Evolutionary conservation across 495 filamentous ascomycete species (phyloP).

Genomic region (Cercophora scortea): DNA sequence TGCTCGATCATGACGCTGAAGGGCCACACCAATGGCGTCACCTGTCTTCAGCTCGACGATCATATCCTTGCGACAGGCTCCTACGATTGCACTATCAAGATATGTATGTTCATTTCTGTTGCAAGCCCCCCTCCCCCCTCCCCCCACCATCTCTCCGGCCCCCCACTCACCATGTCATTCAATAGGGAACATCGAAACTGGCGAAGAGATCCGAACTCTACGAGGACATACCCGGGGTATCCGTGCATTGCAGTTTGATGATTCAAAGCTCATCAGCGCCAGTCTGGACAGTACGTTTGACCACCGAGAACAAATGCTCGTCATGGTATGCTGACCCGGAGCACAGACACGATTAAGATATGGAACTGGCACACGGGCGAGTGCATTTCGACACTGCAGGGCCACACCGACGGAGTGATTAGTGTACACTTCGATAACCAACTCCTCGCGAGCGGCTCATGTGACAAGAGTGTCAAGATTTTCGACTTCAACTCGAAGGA

Average conservation of each 20-base stretch:
- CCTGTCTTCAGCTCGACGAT: constrained; percentile 93
- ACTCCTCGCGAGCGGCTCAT: constrained; percentile 77
- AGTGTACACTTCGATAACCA: constrained; percentile 75
- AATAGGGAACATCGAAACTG: constrained; percentile 71
- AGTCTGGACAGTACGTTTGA: constrained; percentile 21
- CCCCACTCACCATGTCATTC: neutral
- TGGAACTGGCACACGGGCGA: constrained; percentile 97
- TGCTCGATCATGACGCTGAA: constrained; percentile 73
- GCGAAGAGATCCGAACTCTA: constrained; percentile 75
- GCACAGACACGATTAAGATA: constrained; percentile 58
- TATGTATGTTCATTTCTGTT: constrained; percentile 44
- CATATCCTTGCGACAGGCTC: constrained; percentile 89
- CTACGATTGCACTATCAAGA: constrained; percentile 89
- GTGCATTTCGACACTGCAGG: constrained; percentile 70
- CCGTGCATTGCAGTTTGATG: constrained; percentile 86
- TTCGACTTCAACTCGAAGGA: constrained; percentile 87
- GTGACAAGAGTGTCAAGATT: constrained; percentile 84
- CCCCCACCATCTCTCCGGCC: neutral
- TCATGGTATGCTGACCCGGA: constrained; percentile 2
- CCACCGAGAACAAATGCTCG: neutral
- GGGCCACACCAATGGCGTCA: constrained; percentile 90
- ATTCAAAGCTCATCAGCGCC: constrained; percentile 52
- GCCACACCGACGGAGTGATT: constrained; percentile 75
- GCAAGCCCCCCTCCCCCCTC: neutral
- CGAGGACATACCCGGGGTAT: constrained; percentile 75